Evolutionary conservation across 768 basidiomycete genomes (phyloP), one percentile per base, ranked within the genome.

Genomic region (Clathrus columnatus): DNA sequence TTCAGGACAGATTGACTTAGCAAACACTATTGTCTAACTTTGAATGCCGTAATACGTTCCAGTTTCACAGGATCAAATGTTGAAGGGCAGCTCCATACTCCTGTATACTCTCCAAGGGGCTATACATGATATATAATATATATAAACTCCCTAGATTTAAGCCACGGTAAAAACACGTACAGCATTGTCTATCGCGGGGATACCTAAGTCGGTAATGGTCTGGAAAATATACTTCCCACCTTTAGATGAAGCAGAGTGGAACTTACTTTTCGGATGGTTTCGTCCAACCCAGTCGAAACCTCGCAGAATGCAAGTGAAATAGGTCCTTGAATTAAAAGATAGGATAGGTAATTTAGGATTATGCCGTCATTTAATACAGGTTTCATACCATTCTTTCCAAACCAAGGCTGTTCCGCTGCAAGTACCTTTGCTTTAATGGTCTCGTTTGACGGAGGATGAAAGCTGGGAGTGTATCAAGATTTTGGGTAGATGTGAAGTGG

Each of bases 391-490:
- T 68, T 4, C 69, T 69, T 2, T 60, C 58, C 10, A 61, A 60
- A 14, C 69, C 68, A 44, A 61, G 66, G 47, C 61, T 43, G 11
- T 60, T 49, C 11, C 49, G 44, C 16, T 66, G 62, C 59, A 64
- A 68, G 48, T 68, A 63, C 5, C 66, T 68, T 52, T 63, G 69
- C 14, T 60, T 18, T 32, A 65, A 63, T 1, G 57, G 56, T 29
- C 66, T 68, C 65, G 17, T 65, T 51, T 5, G 61, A 50, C 7
- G 69, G 65, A 20, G 63, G 61, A 56, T 66, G 62, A 47, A 67
- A 69, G 1, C 68, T 71, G 23, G 18, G n/a, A 36, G 10, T 14
- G n/a, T 36, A 14, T 4, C 45, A 5, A 26, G 8, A 23, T 26
- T 0, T 36, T 36, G 4, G 36, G 7, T 11, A n/a, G 7, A 14